Conservation (phyloP, 2,329 filamentous ascomycete genomes). For the Alternaria rosae region DNA sequence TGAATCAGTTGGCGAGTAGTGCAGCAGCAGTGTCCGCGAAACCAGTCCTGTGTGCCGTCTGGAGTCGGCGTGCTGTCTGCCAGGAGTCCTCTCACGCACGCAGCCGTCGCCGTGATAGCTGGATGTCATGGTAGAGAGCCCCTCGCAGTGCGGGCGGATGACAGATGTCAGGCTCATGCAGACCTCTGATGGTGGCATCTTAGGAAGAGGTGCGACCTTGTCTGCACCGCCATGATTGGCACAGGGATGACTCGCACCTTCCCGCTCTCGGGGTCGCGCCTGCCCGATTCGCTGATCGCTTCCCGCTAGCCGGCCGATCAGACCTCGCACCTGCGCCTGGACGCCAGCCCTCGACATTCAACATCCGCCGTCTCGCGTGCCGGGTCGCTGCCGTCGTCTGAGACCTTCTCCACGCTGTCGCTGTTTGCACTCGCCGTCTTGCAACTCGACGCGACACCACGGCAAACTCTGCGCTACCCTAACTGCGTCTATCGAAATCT, state of each 20-base stretch:
- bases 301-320: conserved; percentile 46
- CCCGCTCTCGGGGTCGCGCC: conserved; percentile 27
- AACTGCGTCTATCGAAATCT: not conserved
- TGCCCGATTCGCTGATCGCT: conserved; percentile 27
- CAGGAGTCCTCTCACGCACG: not conserved
- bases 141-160: conserved; percentile 31
- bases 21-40: not conserved
- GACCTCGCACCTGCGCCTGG: conserved; percentile 25
- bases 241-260: conserved; percentile 36
- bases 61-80: not conserved
- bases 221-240: conserved; percentile 36
- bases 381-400: conserved; percentile 4
- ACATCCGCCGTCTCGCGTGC: conserved; percentile 14
- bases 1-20: conserved; percentile 12
- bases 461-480: conserved; percentile 7
- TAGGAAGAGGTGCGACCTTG: conserved; percentile 34
- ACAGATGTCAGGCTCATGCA: conserved; percentile 34
- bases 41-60: not conserved
- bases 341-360: conserved; percentile 22
- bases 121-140: not conserved
- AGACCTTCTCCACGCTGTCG: conserved; percentile 4
- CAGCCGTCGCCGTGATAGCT: not conserved
- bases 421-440: not conserved
- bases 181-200: conserved; percentile 30
- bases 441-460: not conserved